Base-by-base conservation (phyloP, 2,329 filamentous ascomycete genomes). In the Zymoseptoria tritici region DNA sequence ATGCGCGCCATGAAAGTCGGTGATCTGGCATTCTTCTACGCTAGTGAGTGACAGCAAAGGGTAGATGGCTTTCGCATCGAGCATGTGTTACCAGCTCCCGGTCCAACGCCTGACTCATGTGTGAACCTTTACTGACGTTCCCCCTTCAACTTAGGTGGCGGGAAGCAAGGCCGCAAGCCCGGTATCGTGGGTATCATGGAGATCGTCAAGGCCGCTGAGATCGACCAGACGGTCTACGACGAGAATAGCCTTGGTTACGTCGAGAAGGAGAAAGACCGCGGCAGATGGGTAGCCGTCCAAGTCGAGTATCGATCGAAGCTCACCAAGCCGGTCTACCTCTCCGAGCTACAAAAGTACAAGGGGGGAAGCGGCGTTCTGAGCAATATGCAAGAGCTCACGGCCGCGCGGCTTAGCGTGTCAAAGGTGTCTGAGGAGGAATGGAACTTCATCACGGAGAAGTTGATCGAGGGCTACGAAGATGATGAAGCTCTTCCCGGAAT, bases 141-240 rank as follows among this genome's bases (percentile, higher is more conserved):
- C 91, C 97, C 97, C 77, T 97, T 99, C 78, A 97, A 97, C 72
- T 93, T 97, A 75, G 96, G 90, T 53, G 96, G 94, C 69, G 94
- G 90, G 76, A 96, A 95, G 72, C 29, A 59, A 52, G 65, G 65
- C 29, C 59, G 66, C 16, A 83, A 87, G 22, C 91, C 92, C 0
- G 93, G 90, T 2, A 91, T 97, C 53, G 91, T 87, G 1, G 70
- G 69, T n/a, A 68, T 69, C 57, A 69, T 72, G 64, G 89, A 94
- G 69, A 89, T 99, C 63, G 91, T 95, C 16, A 81, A 84, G 64
- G 92, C 96, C 71, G 88, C 90, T 66, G 87, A 87, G 2, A 82
- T 90, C 8, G 94, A 99, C 69, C 77, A 87, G 69, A 83, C 85
- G 22, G 89, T 89, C 2, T 89, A 89, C 61, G 84, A 94, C 66